These are phyloP conservation scores for Backusella psychrophila DNA, from an alignment of 192 early-diverging fungal genomes.

Conservation along the genomic window DNA sequence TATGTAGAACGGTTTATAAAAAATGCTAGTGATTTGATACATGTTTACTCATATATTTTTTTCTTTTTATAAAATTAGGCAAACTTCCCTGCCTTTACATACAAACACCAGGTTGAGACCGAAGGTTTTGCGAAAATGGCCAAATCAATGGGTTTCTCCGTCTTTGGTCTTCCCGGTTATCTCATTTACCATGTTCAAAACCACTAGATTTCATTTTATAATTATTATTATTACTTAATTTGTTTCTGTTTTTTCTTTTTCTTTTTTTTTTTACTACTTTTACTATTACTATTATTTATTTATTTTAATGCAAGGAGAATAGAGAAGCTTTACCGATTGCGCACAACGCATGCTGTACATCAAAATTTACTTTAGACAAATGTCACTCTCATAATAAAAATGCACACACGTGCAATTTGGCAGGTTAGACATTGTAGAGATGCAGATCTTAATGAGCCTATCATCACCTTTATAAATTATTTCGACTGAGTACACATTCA, in stretches of 20 bases:
- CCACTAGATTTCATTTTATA: background rate
- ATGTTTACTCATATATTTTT: too few species aligned
- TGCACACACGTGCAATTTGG: background rate
- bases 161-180: conserved; percentile 54
- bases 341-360: conserved; percentile 3
- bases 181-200: conserved; percentile 48
- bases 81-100: conserved; percentile 56
- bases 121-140: conserved; percentile 65
- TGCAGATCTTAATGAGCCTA: conserved; percentile 1
- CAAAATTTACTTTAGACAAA: background rate
- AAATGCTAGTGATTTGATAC: too few species aligned
- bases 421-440: background rate
- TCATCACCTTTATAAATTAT: background rate
- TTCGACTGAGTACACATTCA: too few species aligned
- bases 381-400: conserved; percentile 1
- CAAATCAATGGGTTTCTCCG: conserved; percentile 53
- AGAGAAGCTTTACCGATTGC: conserved; percentile 3
- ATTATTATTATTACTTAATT: background rate
- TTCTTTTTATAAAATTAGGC: conserved; percentile 13
- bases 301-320: conserved; percentile 8
- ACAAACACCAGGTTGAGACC: conserved; percentile 59
- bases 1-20: too few species aligned
- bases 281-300: background rate
- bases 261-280: background rate
- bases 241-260: background rate